Conservation (phyloP, 2,329 filamentous ascomycete genomes). For the Aspergillus alliaceus region DNA sequence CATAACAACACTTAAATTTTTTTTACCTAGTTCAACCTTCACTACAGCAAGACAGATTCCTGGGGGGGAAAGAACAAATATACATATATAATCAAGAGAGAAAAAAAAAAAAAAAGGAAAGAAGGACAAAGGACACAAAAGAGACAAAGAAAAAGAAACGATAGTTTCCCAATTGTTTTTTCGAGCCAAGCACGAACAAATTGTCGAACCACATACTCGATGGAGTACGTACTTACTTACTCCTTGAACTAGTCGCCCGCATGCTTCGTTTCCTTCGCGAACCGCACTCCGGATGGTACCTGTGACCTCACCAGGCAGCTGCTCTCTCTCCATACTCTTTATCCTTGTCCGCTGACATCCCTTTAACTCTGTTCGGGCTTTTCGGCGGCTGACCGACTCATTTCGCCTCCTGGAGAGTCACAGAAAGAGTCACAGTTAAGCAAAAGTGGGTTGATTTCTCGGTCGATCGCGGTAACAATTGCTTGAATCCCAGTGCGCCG, state of each 20-base stretch:
- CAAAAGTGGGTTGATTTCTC: slow-evolving; percentile 12
- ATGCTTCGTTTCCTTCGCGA: slow-evolving; percentile 19
- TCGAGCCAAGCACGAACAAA: not conserved
- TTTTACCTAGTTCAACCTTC: no score
- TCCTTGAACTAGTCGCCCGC: slow-evolving; percentile 9
- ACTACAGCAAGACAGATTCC: no score
- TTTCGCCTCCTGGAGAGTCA: not conserved
- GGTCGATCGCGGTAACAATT: slow-evolving; percentile 13
- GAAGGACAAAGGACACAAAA: not conserved
- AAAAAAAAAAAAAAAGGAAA: not conserved
- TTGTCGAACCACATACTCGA: not conserved
- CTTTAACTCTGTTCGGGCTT: slow-evolving; percentile 3
- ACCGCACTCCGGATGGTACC: slow-evolving; percentile 24
- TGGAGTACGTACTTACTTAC: not conserved
- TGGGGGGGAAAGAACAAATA: no score
- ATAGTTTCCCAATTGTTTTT: not conserved
- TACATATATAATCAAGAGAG: not conserved
- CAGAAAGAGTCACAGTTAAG: slow-evolving; percentile 1
- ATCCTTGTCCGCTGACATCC: slow-evolving; percentile 29
- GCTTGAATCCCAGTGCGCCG: slow-evolving; percentile 5
- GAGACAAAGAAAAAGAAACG: not conserved
- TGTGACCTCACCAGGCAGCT: slow-evolving; percentile 37
- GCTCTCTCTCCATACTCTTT: slow-evolving; percentile 24
- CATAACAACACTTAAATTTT: not conserved
- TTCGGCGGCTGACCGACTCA: slow-evolving; percentile 13